Evolutionary conservation across 2,329 filamentous ascomycete species (phyloP).

Genomic region (Monosporascus ibericus): DNA sequence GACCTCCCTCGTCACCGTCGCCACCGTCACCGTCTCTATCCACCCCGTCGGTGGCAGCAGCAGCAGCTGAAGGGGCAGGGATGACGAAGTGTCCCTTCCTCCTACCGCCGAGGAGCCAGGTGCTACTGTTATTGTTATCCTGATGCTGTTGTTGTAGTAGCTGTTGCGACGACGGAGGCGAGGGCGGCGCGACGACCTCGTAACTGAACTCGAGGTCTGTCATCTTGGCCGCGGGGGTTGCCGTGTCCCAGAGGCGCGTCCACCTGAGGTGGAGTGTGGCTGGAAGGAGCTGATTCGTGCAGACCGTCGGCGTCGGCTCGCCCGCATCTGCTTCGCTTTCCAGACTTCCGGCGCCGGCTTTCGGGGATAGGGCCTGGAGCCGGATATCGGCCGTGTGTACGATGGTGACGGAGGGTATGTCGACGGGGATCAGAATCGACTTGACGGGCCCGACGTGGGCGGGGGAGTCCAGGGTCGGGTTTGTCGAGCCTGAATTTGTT

Average conservation of each 20-base stretch:
- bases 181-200: conserved; percentile 67
- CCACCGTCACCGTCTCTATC: background rate
- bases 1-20: background rate
- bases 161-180: too few relatives aligned
- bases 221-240: conserved; percentile 24
- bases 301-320: conserved; percentile 35
- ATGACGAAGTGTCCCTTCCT: conserved; percentile 72
- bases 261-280: conserved; percentile 57
- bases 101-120: conserved; percentile 81
- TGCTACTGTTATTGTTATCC: conserved; percentile 29
- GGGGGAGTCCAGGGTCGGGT: too few relatives aligned
- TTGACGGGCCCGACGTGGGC: conserved; percentile 26
- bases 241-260: conserved; percentile 57
- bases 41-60: background rate
- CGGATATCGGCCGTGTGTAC: conserved; percentile 72
- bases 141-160: too few relatives aligned
- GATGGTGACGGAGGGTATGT: conserved; percentile 76
- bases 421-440: conserved; percentile 81
- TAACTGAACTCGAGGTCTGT: conserved; percentile 69
- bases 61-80: conserved; percentile 26
- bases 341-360: background rate
- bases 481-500: conserved; percentile 16
- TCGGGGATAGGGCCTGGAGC: conserved; percentile 35
- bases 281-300: conserved; percentile 58
- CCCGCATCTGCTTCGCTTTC: too few relatives aligned